Base-by-base conservation (phyloP, 139 green algal species). In the Chlamydomonas incerta region DNA sequence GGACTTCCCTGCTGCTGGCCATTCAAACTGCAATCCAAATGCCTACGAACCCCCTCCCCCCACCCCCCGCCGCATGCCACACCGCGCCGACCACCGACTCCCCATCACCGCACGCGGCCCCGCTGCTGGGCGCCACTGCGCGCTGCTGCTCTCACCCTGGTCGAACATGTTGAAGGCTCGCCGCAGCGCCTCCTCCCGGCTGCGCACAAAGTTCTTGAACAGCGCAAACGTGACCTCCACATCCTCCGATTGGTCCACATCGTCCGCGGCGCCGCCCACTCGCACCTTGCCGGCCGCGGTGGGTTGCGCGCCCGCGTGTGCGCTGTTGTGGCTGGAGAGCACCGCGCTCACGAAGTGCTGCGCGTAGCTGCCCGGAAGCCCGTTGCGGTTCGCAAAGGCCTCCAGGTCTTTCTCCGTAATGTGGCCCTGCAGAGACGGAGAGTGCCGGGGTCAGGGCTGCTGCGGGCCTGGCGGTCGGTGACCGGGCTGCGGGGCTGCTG, bases 91-190 rank as follows among this genome's bases (percentile, higher is more conserved):
- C n/a, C n/a, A n/a, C n/a, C n/a, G n/a, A n/a, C n/a, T n/a, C n/a
- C n/a, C n/a, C n/a, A n/a, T n/a, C n/a, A n/a, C n/a, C n/a, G n/a
- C n/a, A n/a, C n/a, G n/a, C n/a, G n/a, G n/a, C n/a, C n/a, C n/a
- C n/a, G n/a, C n/a, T n/a, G n/a, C n/a, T n/a, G n/a, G n/a, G 41
- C 41, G 41, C 41, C 41, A 8, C 41, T 5, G 41, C 41, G 41
- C 41, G 65, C 50, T 46, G 2, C 74, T 63, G 18, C 46, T 13
- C 60, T 74, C 37, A 93, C 88, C 88, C 35, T 83, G 63, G 86
- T 95, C 93, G 68, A 95, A 91, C 35, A 88, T 62, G 34, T 84
- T 74, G 77, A 94, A 95, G 0, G 92, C 87, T 4, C 81, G 60
- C 23, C 80, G 75, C 71, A 95, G 86, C 11, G 88, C 90, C 17